Evolutionary conservation across 2,329 filamentous ascomycete species (phyloP).

Genomic region (Fusarium torulosum): DNA sequence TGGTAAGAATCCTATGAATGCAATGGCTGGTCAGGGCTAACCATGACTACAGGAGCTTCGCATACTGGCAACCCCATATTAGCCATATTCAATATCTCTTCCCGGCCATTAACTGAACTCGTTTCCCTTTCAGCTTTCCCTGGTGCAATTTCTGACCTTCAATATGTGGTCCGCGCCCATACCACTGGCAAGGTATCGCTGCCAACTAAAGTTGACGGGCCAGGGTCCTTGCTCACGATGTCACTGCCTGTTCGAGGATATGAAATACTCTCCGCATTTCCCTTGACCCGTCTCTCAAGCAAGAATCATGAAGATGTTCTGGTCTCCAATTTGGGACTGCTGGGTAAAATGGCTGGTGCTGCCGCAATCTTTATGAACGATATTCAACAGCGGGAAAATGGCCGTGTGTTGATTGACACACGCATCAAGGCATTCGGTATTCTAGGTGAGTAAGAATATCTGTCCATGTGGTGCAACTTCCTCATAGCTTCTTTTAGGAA

Average conservation of each 20-base stretch:
- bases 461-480: background rate
- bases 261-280: constrained; percentile 84
- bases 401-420: constrained; percentile 73
- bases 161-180: constrained; percentile 82
- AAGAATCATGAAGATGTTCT: constrained; percentile 54
- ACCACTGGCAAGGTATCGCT: constrained; percentile 71
- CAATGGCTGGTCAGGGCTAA: constrained; percentile 7
- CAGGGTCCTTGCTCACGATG: constrained; percentile 68
- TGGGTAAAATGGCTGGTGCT: constrained; percentile 90
- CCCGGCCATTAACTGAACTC: constrained; percentile 73
- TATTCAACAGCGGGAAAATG: constrained; percentile 66
- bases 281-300: constrained; percentile 69
- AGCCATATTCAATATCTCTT: constrained; percentile 85
- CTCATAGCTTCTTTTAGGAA: constrained; percentile 56
- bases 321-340: constrained; percentile 79
- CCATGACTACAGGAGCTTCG: constrained; percentile 55
- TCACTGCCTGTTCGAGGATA: constrained; percentile 76
- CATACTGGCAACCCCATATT: constrained; percentile 80
- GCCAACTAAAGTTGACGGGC: constrained; percentile 60
- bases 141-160: constrained; percentile 67
- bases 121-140: constrained; percentile 79
- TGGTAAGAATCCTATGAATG: constrained; percentile 58
- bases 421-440: constrained; percentile 84
- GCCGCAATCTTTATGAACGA: constrained; percentile 78
- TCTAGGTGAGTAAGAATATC: constrained; percentile 67